These are phyloP conservation scores for Pseudopithomyces chartarum DNA, from an alignment of 2,329 filamentous ascomycete genomes.

Conservation along the genomic window DNA sequence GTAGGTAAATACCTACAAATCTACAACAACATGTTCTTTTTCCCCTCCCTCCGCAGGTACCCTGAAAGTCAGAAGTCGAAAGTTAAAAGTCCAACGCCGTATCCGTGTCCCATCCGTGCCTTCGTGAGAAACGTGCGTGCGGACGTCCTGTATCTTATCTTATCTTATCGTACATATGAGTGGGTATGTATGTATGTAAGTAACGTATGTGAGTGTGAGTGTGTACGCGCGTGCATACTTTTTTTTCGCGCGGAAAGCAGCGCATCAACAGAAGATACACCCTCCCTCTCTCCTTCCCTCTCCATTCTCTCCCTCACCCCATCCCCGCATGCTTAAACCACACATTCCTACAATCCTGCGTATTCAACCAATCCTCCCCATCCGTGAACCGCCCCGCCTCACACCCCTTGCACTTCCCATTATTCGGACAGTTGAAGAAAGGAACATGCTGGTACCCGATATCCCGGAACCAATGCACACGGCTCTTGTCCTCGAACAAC, in stretches of 20 bases:
- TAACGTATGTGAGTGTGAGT: too few species aligned
- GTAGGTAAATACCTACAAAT: too few species aligned
- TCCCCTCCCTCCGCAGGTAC: too few species aligned
- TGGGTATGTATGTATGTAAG: not conserved
- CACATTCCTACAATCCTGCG: slow-evolving; percentile 91
- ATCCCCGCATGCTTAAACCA: slow-evolving; percentile 97
- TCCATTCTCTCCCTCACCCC: slow-evolving; percentile 53
- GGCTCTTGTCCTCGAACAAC: slow-evolving; percentile 86
- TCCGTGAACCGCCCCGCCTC: slow-evolving; percentile 86
- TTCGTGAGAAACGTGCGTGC: not conserved
- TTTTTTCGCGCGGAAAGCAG: not conserved
- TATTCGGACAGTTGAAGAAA: slow-evolving; percentile 98
- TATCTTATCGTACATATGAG: not conserved
- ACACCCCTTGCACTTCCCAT: slow-evolving; percentile 88
- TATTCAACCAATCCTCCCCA: slow-evolving; percentile 81
- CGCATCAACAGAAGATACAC: too few species aligned
- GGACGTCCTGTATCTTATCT: not conserved
- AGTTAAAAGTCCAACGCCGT: not conserved
- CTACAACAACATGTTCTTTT: too few species aligned
- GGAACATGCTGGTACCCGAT: slow-evolving; percentile 98
- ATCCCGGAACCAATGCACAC: slow-evolving; percentile 98
- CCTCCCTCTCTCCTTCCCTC: too few species aligned
- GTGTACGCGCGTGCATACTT: too few species aligned
- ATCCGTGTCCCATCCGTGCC: not conserved
- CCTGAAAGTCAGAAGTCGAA: too few species aligned